Conservation (phyloP, 106 monocot species). For the Apostasia ramifera region DNA sequence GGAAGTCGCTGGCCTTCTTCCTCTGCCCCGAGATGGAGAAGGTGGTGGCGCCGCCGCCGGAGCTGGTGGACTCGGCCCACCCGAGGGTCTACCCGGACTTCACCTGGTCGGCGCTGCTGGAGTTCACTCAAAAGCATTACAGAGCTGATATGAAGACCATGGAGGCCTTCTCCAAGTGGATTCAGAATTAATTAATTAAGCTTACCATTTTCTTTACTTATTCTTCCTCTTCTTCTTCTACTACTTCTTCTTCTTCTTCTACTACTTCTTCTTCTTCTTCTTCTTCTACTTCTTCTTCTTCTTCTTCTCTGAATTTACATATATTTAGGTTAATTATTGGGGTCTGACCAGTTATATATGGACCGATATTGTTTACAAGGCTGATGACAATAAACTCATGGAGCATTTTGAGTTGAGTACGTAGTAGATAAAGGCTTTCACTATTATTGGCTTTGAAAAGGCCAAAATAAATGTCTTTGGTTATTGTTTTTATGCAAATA, state of each 20-base stretch:
- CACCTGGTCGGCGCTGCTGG: slow-evolving; percentile 77
- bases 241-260: background rate
- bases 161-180: slow-evolving; percentile 63
- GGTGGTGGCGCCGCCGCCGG: slow-evolving; percentile 48
- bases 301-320: background rate
- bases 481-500: too few species aligned
- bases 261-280: background rate
- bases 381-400: too few species aligned
- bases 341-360: background rate
- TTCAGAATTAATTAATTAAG: slow-evolving; percentile 3
- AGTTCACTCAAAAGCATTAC: slow-evolving; percentile 95
- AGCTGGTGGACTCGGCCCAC: slow-evolving; percentile 32
- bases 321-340: too few species aligned
- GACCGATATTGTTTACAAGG: too few species aligned
- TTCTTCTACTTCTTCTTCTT: background rate
- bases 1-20: slow-evolving; percentile 87
- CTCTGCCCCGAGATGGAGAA: slow-evolving; percentile 59
- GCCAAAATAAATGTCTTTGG: too few species aligned
- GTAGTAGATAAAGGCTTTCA: too few species aligned
- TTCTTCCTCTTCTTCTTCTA: background rate
- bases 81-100: slow-evolving; percentile 84
- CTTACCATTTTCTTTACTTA: background rate
- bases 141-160: slow-evolving; percentile 79
- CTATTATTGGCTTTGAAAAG: too few species aligned
- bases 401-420: too few species aligned